A percentile compares a stretch with the other conserved stretches of the same genome.
Conservation (phyloP, 495 filamentous ascomycete genomes). For the Penicillium dipodomyicola region DNA sequence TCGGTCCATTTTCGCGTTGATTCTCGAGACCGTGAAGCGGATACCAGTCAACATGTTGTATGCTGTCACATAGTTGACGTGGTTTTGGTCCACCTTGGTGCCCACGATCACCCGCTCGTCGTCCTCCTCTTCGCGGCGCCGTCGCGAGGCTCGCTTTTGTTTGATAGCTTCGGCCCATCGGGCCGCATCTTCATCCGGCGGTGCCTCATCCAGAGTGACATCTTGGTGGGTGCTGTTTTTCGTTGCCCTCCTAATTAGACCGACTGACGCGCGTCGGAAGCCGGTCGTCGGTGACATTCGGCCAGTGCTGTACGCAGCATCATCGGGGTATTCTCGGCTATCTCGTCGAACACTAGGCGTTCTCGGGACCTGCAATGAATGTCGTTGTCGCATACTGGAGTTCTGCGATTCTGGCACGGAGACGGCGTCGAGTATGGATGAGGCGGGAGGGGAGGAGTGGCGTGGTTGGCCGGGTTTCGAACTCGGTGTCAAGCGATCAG, state of each 20-base stretch:
- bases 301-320: constrained; percentile 66
- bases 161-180: constrained; percentile 91
- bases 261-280: constrained; percentile 74
- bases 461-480: constrained; percentile 54
- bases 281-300: constrained; percentile 77
- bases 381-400: constrained; percentile 68
- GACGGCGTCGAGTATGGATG: constrained; percentile 44
- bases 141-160: constrained; percentile 80
- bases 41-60: constrained; percentile 99
- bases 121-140: constrained; percentile 81
- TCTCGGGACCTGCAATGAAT: constrained; percentile 84
- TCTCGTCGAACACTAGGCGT: constrained; percentile 49
- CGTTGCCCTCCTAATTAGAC: constrained; percentile 74
- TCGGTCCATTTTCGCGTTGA: constrained; percentile 94
- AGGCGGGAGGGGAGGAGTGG: constrained; percentile 73
- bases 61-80: constrained; percentile 96
- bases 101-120: constrained; percentile 95
- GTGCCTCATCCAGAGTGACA: constrained; percentile 74
- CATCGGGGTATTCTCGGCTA: constrained; percentile 59
- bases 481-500: constrained; percentile 38
- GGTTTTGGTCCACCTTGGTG: constrained; percentile 95
- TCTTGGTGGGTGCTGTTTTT: constrained; percentile 78
- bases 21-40: constrained; percentile 91
- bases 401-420: constrained; percentile 44
- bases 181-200: constrained; percentile 83